A percentile compares a stretch with the other conserved stretches of the same genome.
phyloP scores from a whole-genome alignment of 2,329 filamentous ascomycete genomes.

The Cladosporium sp. region DNA sequence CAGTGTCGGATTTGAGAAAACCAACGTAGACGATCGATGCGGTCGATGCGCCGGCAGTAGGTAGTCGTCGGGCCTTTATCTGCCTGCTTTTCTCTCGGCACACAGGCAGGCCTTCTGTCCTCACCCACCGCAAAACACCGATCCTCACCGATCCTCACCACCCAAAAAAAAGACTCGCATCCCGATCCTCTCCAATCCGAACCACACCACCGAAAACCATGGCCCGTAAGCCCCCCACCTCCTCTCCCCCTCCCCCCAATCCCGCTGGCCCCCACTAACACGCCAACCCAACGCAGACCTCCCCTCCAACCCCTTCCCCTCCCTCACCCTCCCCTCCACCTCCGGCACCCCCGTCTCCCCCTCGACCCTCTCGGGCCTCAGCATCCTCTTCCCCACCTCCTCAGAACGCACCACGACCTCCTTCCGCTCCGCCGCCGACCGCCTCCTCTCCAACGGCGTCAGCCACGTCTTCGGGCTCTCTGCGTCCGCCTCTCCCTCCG shows the following conservation, averaged over 20 bases:
- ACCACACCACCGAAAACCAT: not conserved
- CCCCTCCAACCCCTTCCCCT: conserved; percentile 23
- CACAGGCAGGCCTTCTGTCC: too few species aligned
- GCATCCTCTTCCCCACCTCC: conserved; percentile 33
- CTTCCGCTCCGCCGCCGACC: conserved; percentile 31
- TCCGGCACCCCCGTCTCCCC: conserved; percentile 27
- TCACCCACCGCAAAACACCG: too few species aligned
- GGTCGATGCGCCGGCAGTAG: too few species aligned
- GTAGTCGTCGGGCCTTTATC: too few species aligned
- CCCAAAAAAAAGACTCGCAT: not conserved
- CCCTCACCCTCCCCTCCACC: conserved; percentile 31
- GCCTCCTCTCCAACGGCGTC: conserved; percentile 24
- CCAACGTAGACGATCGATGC: too few species aligned
- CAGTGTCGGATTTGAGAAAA: too few species aligned
- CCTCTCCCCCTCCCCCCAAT: conserved; percentile 25
- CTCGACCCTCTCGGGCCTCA: conserved; percentile 32
- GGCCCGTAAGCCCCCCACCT: not conserved
- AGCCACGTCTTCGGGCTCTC: conserved; percentile 35
- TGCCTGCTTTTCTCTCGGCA: too few species aligned
- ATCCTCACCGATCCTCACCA: not conserved
- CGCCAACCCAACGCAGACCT: conserved; percentile 38
- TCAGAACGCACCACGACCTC: conserved; percentile 30
- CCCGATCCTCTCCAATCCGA: too few species aligned
- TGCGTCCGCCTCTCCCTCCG: conserved; percentile 34
- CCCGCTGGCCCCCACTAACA: conserved; percentile 34